These are phyloP conservation scores for Gossypium herbaceum DNA, from an alignment of 345 rosid species.

Conservation along the genomic window DNA sequence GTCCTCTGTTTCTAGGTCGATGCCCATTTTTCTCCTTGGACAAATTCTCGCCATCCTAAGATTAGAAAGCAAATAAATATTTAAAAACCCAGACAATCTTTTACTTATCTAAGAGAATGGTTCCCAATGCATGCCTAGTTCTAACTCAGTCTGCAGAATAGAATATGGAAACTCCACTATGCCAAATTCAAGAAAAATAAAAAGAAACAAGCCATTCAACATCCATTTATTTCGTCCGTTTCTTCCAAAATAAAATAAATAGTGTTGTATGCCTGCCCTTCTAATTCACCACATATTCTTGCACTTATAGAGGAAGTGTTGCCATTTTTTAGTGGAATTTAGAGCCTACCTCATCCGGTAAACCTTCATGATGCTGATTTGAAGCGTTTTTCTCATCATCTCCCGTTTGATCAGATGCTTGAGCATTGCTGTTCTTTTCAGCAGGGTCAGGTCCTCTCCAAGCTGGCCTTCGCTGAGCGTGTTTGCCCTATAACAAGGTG, in stretches of 20 bases:
- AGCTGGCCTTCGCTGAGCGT: constrained; percentile 54
- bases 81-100: too few species aligned
- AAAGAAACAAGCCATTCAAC: background rate
- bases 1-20: constrained; percentile 43
- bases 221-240: too few species aligned
- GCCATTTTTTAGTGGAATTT: background rate
- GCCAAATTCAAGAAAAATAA: background rate
- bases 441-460: constrained; percentile 56
- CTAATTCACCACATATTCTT: background rate
- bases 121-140: background rate
- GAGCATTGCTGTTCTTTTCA: constrained; percentile 44
- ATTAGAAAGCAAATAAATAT: background rate
- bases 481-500: constrained; percentile 40
- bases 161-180: background rate
- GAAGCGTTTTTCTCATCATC: constrained; percentile 45
- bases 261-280: background rate
- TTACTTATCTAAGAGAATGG: background rate
- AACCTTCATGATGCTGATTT: constrained; percentile 44
- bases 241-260: background rate
- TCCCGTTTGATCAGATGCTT: constrained; percentile 37
- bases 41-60: constrained; percentile 46
- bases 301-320: background rate
- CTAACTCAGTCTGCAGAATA: background rate
- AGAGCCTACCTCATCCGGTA: constrained; percentile 50
- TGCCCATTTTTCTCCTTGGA: constrained; percentile 60